A percentile compares a stretch with the other conserved stretches of the same genome.
phyloP scores from a whole-genome alignment of 495 filamentous ascomycete genomes.

The Daldinia caldariorum region DNA sequence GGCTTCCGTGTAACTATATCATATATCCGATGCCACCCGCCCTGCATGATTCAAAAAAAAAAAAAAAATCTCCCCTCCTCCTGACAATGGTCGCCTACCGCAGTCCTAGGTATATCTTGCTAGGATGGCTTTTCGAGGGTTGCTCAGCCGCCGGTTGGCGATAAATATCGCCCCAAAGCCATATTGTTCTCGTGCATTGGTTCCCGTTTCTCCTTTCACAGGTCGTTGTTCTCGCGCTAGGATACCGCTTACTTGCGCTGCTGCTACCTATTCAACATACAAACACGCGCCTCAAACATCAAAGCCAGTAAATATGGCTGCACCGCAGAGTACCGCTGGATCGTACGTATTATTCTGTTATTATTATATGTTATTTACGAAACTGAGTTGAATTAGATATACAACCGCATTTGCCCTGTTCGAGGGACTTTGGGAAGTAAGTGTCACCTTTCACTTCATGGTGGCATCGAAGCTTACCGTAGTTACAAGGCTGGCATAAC shows the following conservation, averaged over 20 bases:
- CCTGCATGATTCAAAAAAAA: not conserved
- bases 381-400: constrained; percentile 51
- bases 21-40: not conserved
- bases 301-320: not conserved
- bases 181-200: not conserved
- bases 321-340: not conserved
- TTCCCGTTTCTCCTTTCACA: not conserved
- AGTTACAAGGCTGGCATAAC: constrained; percentile 67
- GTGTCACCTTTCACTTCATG: not conserved
- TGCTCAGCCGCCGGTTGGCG: not conserved
- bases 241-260: not conserved
- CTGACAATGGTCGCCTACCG: not conserved
- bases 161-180: constrained; percentile 33
- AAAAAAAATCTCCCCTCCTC: not conserved
- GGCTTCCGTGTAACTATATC: not conserved
- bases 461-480: constrained; percentile 9
- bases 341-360: constrained; percentile 5
- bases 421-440: constrained; percentile 75
- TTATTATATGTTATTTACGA: not conserved
- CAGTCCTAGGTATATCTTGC: not conserved
- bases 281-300: not conserved
- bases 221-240: not conserved
- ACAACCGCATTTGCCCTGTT: constrained; percentile 83
- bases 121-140: constrained; percentile 12
- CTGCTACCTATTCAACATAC: constrained; percentile 1